Evolutionary conservation across 441 rosid species (phyloP).

Genomic region (Brassica balearica): DNA sequence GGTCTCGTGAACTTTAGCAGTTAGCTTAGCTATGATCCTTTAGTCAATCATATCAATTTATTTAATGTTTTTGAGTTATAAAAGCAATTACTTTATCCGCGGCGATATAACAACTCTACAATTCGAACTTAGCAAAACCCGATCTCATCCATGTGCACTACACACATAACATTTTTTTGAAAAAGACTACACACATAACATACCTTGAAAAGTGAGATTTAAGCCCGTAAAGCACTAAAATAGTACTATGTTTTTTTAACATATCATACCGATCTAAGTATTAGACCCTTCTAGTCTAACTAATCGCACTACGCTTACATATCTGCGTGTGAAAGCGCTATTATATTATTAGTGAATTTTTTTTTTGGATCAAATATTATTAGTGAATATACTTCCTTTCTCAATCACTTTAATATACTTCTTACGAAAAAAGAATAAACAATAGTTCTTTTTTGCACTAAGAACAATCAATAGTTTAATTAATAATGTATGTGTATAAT

Average conservation of each 20-base stretch:
- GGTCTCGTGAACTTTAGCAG: conserved; percentile 46
- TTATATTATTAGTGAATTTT: too few relatives aligned
- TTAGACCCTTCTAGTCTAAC: conserved; percentile 29
- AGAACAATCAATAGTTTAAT: background rate
- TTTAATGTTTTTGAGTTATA: conserved; percentile 17
- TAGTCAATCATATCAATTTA: conserved; percentile 33
- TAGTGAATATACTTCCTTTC: background rate
- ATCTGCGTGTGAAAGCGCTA: conserved; percentile 10
- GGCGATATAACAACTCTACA: conserved; percentile 11
- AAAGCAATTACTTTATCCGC: conserved; percentile 14
- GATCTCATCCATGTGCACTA: conserved; percentile 37
- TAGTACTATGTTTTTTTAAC: conserved; percentile 12
- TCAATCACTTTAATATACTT: background rate
- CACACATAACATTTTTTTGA: background rate
- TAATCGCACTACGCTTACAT: conserved; percentile 26
- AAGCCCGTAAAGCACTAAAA: conserved; percentile 21
- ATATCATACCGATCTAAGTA: conserved; percentile 12
- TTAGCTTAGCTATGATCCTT: conserved; percentile 35
- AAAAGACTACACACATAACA: background rate
- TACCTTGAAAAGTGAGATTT: conserved; percentile 22
- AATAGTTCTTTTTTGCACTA: background rate
- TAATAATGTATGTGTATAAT: background rate
- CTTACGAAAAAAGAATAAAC: background rate
- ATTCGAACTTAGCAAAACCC: conserved; percentile 17
- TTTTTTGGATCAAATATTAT: background rate